Evolutionary conservation across 345 rosid species (phyloP).

Genomic region (Populus alba): DNA sequence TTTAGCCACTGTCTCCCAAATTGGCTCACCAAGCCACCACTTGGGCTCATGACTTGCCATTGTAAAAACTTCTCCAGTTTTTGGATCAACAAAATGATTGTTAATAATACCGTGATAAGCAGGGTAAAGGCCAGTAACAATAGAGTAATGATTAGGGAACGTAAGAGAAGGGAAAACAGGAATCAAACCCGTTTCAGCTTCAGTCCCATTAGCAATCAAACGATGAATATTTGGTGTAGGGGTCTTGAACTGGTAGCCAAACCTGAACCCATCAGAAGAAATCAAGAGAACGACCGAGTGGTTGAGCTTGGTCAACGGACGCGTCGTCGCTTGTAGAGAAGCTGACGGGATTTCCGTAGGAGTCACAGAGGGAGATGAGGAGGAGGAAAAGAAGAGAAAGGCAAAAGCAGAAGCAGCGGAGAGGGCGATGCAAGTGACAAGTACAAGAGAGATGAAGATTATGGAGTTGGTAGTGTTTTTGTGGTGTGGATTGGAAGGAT

Average conservation of each 20-base stretch:
- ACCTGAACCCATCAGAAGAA: conserved; percentile 92
- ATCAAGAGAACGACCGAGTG: conserved; percentile 71
- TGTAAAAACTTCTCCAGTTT: conserved; percentile 49
- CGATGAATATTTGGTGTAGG: conserved; percentile 67
- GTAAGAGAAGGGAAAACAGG: conserved; percentile 87
- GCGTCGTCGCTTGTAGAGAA: conserved; percentile 31
- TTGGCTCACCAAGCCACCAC: conserved; percentile 97
- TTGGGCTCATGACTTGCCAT: conserved; percentile 80
- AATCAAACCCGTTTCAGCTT: conserved; percentile 80
- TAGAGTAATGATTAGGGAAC: conserved; percentile 92
- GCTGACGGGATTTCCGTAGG: background rate
- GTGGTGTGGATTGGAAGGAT: conserved; percentile 18
- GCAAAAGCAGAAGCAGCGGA: conserved; percentile 75
- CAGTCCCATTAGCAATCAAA: conserved; percentile 73
- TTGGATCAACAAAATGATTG: conserved; percentile 68
- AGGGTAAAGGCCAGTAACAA: conserved; percentile 91
- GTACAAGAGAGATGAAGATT: conserved; percentile 50
- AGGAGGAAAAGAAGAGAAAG: conserved; percentile 54
- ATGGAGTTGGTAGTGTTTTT: conserved; percentile 33
- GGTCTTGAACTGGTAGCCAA: conserved; percentile 89
- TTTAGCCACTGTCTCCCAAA: conserved; percentile 87
- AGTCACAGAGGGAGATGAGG: conserved; percentile 5
- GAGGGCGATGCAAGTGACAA: conserved; percentile 57
- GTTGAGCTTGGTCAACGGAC: conserved; percentile 58
- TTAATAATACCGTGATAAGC: conserved; percentile 76